phyloP scores from a whole-genome alignment of 208 protist species.

The Acanthamoeba lenticulata region DNA sequence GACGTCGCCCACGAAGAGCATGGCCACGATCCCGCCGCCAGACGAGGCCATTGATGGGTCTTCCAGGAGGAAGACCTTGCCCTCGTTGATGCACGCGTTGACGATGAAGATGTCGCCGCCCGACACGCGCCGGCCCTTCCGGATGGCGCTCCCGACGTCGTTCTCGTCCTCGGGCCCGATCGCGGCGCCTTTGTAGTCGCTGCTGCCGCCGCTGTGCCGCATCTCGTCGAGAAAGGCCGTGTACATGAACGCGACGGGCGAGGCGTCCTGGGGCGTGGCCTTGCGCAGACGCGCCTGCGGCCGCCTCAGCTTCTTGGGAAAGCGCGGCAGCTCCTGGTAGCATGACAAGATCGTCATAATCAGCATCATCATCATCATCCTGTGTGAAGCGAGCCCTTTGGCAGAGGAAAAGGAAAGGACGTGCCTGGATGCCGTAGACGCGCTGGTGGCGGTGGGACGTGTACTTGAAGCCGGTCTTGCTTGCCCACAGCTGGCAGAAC shows the following conservation, averaged over 20 bases:
- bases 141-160: not conserved
- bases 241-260: not conserved
- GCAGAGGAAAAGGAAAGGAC: too few relatives aligned
- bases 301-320: not conserved
- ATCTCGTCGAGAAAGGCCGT: not conserved
- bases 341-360: not conserved
- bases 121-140: not conserved
- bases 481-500: conserved; percentile 43
- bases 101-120: not conserved
- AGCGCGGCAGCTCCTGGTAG: conserved; percentile 2
- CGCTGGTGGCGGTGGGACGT: not conserved
- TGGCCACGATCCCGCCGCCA: not conserved
- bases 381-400: too few relatives aligned
- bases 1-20: not conserved
- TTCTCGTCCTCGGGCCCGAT: not conserved
- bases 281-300: not conserved
- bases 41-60: not conserved
- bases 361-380: not conserved
- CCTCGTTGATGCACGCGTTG: conserved; percentile 23
- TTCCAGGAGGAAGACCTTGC: conserved; percentile 16
- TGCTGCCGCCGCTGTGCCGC: not conserved
- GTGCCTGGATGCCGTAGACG: conserved; percentile 37
- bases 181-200: not conserved
- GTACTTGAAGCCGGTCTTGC: conserved; percentile 45
- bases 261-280: not conserved